Evolutionary conservation across 2,329 filamentous ascomycete species (phyloP).

Genomic region (Colletotrichum sp.): DNA sequence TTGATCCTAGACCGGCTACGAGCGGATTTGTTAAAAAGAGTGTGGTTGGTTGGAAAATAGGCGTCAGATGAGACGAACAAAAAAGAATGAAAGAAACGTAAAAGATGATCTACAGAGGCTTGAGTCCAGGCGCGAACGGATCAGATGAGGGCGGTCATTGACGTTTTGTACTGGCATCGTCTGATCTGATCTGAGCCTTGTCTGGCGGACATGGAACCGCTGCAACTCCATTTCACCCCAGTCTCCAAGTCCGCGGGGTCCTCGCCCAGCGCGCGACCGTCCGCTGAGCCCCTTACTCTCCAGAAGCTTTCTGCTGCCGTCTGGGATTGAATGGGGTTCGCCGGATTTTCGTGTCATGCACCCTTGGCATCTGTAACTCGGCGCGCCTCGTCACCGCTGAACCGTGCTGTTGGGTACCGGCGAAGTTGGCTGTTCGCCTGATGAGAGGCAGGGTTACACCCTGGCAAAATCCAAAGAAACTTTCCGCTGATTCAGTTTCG

Average conservation of each 20-base stretch:
- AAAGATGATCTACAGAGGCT: slow-evolving; percentile 5
- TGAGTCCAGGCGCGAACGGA: background rate
- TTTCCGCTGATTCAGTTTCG: slow-evolving; percentile 16
- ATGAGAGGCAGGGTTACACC: background rate
- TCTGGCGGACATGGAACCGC: background rate
- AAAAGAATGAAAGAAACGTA: slow-evolving; percentile 10
- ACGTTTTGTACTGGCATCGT: slow-evolving; percentile 9
- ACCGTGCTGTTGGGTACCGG: background rate
- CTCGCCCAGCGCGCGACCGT: background rate
- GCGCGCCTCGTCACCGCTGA: slow-evolving; percentile 2
- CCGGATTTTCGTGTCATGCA: background rate
- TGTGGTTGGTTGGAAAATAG: background rate
- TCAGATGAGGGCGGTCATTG: background rate
- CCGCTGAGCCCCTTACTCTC: slow-evolving; percentile 4
- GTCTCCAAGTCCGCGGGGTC: background rate
- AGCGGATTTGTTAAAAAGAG: slow-evolving; percentile 8
- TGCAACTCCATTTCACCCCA: background rate
- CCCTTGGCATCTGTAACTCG: slow-evolving; percentile 11
- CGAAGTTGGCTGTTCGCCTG: background rate
- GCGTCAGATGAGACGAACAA: slow-evolving; percentile 12
- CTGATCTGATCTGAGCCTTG: background rate
- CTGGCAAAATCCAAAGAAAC: background rate
- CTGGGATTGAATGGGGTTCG: slow-evolving; percentile 17
- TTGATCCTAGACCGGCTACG: slow-evolving; percentile 18
- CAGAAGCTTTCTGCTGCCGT: slow-evolving; percentile 12